Base-by-base conservation (phyloP, 2,329 filamentous ascomycete species). In the Rugonectria rugulosa region DNA sequence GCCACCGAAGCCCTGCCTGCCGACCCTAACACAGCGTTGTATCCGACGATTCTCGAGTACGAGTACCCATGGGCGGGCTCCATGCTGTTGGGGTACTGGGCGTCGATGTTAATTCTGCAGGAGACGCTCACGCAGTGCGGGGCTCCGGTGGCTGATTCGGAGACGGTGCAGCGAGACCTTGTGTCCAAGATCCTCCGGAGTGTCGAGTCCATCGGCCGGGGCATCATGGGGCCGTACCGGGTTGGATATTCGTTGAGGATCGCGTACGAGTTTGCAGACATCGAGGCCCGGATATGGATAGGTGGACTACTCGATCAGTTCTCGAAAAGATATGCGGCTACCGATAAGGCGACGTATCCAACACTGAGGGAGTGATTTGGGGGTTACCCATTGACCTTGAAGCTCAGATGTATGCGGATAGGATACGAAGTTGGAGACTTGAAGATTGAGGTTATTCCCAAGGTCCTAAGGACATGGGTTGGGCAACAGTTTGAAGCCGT, bases 21-120 rank as follows among this genome's bases (percentile, higher is more conserved):
- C 26, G 69, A 73, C 44, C 68, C 71, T 9, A 52, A 19, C n/a
- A 41, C 57, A 12, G 73, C 74, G 6, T 61, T 71, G 5, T 76
- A 72, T 46, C 52, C 68, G 23, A 70, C 62, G 3, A 62, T 77
- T 5, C 61, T 77, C 12, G 53, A 61, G 19, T 73, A 72, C 49
- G 48, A 62, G 21, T 64, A 68, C 23, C 57, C 63, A 3, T 76
- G 74, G 71, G 64, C 69, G 10, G 74, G 74, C 2, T 62, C 72
- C 24, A 58, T 77, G 46, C 67, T 70, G 37, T 63, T 76, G 57
- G 68, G 66, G 17, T 75, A 73, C 56, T 75, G 74, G 72, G 72
- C 75, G 6, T 73, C 70, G 31, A 64, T 75, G 63, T 63, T 77
- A n/a, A 72, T 78, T 44, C 59, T 78, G 27, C 71, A 78, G 48